phyloP scores from a whole-genome alignment of 345 rosid genomes.

The Isatis tinctoria region DNA sequence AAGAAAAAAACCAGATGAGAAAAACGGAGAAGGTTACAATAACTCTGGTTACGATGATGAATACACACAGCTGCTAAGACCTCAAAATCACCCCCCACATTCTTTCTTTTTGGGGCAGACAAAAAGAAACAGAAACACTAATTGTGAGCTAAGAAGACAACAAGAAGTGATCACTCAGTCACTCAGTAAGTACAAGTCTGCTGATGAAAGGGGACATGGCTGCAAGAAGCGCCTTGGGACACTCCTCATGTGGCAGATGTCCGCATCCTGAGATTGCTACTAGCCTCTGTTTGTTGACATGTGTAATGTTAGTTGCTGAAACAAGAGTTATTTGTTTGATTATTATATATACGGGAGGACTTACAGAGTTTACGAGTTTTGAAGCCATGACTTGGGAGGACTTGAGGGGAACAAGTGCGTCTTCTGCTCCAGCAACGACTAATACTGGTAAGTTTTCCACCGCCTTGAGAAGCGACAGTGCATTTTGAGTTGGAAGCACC shows the following conservation, averaged over 20 bases:
- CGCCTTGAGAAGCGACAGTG: constrained; percentile 53
- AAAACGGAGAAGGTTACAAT: constrained; percentile 18
- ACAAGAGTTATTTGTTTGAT: background rate
- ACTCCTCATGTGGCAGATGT: constrained; percentile 97
- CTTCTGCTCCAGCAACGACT: constrained; percentile 86
- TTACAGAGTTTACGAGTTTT: constrained; percentile 86
- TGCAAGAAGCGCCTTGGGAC: constrained; percentile 89
- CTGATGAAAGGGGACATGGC: constrained; percentile 75
- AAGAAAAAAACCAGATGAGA: background rate
- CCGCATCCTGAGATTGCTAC: constrained; percentile 96
- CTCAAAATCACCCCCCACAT: constrained; percentile 23
- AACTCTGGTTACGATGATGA: constrained; percentile 24
- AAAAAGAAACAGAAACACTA: constrained; percentile 14
- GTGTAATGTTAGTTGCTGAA: background rate
- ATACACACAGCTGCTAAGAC: constrained; percentile 10
- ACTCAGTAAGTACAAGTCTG: constrained; percentile 50
- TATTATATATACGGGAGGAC: constrained; percentile 31
- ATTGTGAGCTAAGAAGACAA: constrained; percentile 30
- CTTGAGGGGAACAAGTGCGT: constrained; percentile 74
- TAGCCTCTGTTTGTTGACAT: constrained; percentile 59
- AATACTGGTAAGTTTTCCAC: constrained; percentile 66
- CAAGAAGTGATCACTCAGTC: constrained; percentile 35
- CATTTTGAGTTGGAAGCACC: constrained; percentile 60
- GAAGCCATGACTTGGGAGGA: constrained; percentile 85
- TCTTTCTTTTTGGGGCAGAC: constrained; percentile 22